Base-by-base conservation (phyloP, 2,329 filamentous ascomycete genomes). In the Diaporthe batatas region DNA sequence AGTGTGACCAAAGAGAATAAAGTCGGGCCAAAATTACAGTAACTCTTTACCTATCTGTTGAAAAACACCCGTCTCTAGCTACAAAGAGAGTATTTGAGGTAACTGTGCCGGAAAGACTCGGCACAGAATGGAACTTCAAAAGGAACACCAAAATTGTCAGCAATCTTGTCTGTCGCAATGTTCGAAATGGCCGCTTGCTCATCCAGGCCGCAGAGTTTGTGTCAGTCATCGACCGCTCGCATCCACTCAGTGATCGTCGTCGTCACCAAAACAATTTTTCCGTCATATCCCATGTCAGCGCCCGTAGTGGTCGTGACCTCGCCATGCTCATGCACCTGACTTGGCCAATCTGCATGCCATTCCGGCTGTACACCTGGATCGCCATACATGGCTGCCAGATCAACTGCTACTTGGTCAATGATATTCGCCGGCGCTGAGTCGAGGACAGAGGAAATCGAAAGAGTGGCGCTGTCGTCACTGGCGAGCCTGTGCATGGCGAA, bases 211-310 rank as follows among this genome's bases (percentile, higher is more conserved):
- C 16, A 8, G 11, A 4, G 11, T 8, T 39, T 23, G 34, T 6
- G 6, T 62, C 23, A 53, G 47, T 21, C 14, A 1, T 21, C 36
- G 2, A 7, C 34, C 4, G 68, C 36, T 34, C 57, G 25, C 47
- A 70, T 44, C 44, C 57, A 70, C 14, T 70, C 68, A 10, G 73
- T 73, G 7, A 75, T 49, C 11, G 72, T 75, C 16, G 73, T 75
- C 7, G 73, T 75, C 25, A 73, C 64, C 44, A 71, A 36, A 11
- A 75, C 68, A 39, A 75, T 25, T 23, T 68, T 44, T 21, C 55
- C 73, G 5, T 68, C 54, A n/a, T 73, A 53, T 42, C 55, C 72
- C 21, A 64, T 51, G 6, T 57, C 47, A 16, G 44, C 34, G 16
- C 67, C 59, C 1, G 53, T 68, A 11, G 65, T 70, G 36, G 34